Evolutionary conservation across 805 yeast species (phyloP).

Genomic region (Metschnikowia koreensis): DNA sequence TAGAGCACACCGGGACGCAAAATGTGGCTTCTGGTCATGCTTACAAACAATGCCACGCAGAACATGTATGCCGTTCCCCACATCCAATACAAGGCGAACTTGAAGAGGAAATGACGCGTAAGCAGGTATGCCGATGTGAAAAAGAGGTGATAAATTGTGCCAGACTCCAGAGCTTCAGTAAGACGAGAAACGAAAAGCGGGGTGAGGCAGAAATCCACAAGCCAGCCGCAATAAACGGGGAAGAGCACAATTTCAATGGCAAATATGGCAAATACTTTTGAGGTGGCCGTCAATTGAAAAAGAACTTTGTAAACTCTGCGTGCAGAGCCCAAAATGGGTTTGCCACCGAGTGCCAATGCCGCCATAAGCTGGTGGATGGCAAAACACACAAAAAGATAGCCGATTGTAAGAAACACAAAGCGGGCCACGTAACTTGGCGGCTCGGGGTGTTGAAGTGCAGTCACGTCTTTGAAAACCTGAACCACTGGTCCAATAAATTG

Average conservation of each 20-base stretch:
- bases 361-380: slow-evolving; percentile 30
- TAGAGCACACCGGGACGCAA: slow-evolving; percentile 86
- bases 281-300: slow-evolving; percentile 56
- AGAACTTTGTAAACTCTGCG: slow-evolving; percentile 52
- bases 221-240: slow-evolving; percentile 82
- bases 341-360: slow-evolving; percentile 27
- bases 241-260: slow-evolving; percentile 78
- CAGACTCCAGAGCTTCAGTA: not conserved
- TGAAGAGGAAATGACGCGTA: slow-evolving; percentile 21
- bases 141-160: slow-evolving; percentile 19
- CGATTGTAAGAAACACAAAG: slow-evolving; percentile 31
- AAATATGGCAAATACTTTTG: slow-evolving; percentile 74
- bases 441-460: slow-evolving; percentile 6
- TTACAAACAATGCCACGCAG: slow-evolving; percentile 78
- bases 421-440: slow-evolving; percentile 40
- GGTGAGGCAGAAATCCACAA: slow-evolving; percentile 65
- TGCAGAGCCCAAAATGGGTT: slow-evolving; percentile 49
- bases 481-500: slow-evolving; percentile 7
- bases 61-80: slow-evolving; percentile 86
- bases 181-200: slow-evolving; percentile 44
- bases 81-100: slow-evolving; percentile 49
- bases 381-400: slow-evolving; percentile 30
- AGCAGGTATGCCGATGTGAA: slow-evolving; percentile 22
- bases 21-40: slow-evolving; percentile 70
- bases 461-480: not conserved